These are phyloP conservation scores for Leucosporidium scottii DNA, from an alignment of 768 basidiomycete genomes.

Conservation along the genomic window DNA sequence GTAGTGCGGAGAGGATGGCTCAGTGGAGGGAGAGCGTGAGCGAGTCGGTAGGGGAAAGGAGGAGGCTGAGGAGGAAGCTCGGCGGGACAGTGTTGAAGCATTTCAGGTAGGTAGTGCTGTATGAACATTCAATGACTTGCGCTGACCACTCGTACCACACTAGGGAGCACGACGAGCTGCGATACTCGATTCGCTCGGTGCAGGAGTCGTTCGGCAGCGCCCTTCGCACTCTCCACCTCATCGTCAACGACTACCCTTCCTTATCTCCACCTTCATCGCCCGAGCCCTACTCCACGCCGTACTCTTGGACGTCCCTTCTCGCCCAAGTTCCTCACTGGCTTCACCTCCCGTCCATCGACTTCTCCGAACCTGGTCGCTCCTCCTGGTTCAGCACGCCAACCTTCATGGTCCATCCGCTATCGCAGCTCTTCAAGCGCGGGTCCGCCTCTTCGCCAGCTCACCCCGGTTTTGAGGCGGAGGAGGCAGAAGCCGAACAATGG, in stretches of 20 bases:
- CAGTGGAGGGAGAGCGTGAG: slow-evolving; percentile 8
- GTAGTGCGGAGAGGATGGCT: slow-evolving; percentile 20
- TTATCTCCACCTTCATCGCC: background rate
- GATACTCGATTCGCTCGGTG: slow-evolving; percentile 37
- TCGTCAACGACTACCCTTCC: slow-evolving; percentile 29
- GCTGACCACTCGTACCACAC: background rate
- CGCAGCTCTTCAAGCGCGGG: slow-evolving; percentile 8
- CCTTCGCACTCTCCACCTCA: slow-evolving; percentile 25
- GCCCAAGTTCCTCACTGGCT: slow-evolving; percentile 47
- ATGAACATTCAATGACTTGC: background rate
- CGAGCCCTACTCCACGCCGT: background rate
- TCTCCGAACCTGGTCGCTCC: background rate
- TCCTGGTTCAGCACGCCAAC: background rate
- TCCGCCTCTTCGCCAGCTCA: background rate
- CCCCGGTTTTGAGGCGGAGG: background rate
- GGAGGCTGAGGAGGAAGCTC: background rate
- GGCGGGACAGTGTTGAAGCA: background rate
- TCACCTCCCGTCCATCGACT: background rate
- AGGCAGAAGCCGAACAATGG: slow-evolving; percentile 11
- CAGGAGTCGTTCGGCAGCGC: slow-evolving; percentile 9
- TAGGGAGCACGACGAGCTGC: slow-evolving; percentile 38
- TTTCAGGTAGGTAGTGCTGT: slow-evolving; percentile 14
- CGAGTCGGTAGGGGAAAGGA: background rate
- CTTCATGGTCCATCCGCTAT: slow-evolving; percentile 11
- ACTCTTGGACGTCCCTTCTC: background rate